Base-by-base conservation (phyloP, 2,329 filamentous ascomycete genomes). In the Aspergillus terreus region DNA sequence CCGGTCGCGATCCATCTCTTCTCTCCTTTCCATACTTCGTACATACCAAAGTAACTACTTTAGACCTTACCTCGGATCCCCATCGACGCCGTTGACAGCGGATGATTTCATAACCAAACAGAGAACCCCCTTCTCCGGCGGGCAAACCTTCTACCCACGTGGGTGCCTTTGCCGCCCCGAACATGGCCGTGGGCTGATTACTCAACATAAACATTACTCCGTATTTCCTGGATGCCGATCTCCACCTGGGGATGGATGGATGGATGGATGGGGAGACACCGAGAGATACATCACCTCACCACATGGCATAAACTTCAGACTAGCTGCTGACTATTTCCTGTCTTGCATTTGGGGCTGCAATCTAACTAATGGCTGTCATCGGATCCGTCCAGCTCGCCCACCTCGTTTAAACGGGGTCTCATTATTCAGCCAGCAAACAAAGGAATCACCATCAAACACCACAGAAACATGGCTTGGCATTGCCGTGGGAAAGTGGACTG, bases 171-270 rank as follows among this genome's bases (percentile, higher is more conserved):
- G 44, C 44, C 46, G 30, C 47, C 49, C 40, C 49, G 21, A 47
- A 46, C 19, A 42, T 23, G 4, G 19, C 41, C 32, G 43, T 40
- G 48, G 46, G 30, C 25, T n/a, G 21, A 45, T 35, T 19, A 19
- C 19, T 44, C 30, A 10, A 25, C 11, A 33, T 41, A 44, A 32
- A 25, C 19, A 19, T 19, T 19, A 19, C 19, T 19, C 19, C 19
- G 58, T 56, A 54, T 54, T 61, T 58, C 41, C 35, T 50, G 40
- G 46, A 51, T 50, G 58, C 53, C 49, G 58, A 59, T 58, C 56
- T 47, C 25, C 38, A 25, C 27, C 42, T 36, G 38, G 17, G 23
- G 32, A 45, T 50, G 11, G 33, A 12, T 19, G 19, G 33, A 12
- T 19, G 19, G 19, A n/a, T n/a, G 35, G 15, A 19, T 19, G 14